Conservation (phyloP, 73 alveolate genomes). For the Paraurostyla sp. region DNA sequence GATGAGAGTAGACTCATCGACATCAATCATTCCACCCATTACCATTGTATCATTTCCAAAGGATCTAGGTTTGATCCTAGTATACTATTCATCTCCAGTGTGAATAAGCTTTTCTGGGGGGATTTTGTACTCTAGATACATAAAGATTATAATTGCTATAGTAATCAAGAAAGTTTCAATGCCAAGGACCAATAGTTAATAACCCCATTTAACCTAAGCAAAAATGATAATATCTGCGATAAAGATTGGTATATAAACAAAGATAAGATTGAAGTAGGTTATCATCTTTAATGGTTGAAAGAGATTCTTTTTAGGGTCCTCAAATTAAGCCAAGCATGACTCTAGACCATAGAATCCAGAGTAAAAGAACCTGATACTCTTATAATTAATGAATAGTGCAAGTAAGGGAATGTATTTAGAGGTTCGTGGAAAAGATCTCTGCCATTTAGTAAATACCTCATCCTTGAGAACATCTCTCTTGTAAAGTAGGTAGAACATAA, state of each 20-base stretch:
- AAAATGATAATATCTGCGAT: constrained; percentile 55
- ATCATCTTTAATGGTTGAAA: constrained; percentile 59
- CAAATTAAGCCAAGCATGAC: constrained; percentile 55
- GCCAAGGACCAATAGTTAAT: constrained; percentile 58
- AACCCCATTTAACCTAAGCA: constrained; percentile 69
- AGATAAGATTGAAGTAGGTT: constrained; percentile 50
- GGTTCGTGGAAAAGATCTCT: constrained; percentile 54
- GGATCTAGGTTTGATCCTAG: constrained; percentile 34
- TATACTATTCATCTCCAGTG: constrained; percentile 22
- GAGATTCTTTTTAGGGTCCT: constrained; percentile 49
- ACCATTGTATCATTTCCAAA: constrained; percentile 24
- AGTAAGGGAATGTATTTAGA: constrained; percentile 47
- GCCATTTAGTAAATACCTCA: constrained; percentile 57
- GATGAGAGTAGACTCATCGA: constrained; percentile 54
- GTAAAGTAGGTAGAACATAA: constrained; percentile 44
- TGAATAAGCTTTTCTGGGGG: constrained; percentile 24
- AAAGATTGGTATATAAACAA: constrained; percentile 54
- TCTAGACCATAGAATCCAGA: constrained; percentile 78
- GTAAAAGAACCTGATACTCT: constrained; percentile 59
- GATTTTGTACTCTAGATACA: constrained; percentile 22
- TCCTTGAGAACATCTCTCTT: constrained; percentile 41
- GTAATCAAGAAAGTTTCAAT: constrained; percentile 61
- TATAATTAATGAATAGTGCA: constrained; percentile 43
- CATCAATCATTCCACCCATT: constrained; percentile 50
- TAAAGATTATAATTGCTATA: constrained; percentile 25